Base-by-base conservation (phyloP, 2,329 filamentous ascomycete species). In the Didymella keratinophila region DNA sequence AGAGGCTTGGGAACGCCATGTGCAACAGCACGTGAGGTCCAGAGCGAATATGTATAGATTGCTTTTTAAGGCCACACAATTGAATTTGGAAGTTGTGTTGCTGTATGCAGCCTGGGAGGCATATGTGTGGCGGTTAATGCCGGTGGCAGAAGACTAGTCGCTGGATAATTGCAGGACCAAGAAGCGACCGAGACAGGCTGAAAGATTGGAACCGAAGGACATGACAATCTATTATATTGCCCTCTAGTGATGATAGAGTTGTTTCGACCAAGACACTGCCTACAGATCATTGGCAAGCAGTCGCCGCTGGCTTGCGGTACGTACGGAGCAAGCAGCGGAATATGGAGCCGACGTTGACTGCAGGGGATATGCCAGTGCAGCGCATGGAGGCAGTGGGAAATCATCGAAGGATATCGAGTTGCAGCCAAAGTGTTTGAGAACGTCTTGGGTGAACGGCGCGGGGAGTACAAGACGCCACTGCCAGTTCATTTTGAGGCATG, bases 211-310 rank as follows among this genome's bases (percentile, higher is more conserved):
- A 46, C 44, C 54, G 60, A 58, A 55, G 43, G 21, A 51, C 51
- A 48, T 37, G n/a, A 52, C 58, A 72, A 74, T 75, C 52, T 74
- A 75, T 69, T 75, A 74, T 61, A 75, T 72, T 73, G 61, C 21
- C 27, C 28, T 63, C 61, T 65, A 65, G 62, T 52, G 57, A 59
- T 57, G 60, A 49, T 66, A 59, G 39, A 66, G 60, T 49, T 62
- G 67, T 68, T 69, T 67, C 68, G 63, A 68, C 59, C 61, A 52
- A 50, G 58, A 63, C 60, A 57, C 23, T 4, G 23, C 23, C 23
- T 25, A 25, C 61, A 57, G 63, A 62, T 63, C 59, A 64, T 65
- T 64, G 58, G 59, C 49, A 48, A 61, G 49, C 46, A 39, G 49
- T n/a, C 34, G 34, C 45, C 61, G 56, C 68, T 67, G 58, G 66